Evolutionary conservation across 129 eudicot species (phyloP).

Genomic region (Centrapalus pauciflorus): DNA sequence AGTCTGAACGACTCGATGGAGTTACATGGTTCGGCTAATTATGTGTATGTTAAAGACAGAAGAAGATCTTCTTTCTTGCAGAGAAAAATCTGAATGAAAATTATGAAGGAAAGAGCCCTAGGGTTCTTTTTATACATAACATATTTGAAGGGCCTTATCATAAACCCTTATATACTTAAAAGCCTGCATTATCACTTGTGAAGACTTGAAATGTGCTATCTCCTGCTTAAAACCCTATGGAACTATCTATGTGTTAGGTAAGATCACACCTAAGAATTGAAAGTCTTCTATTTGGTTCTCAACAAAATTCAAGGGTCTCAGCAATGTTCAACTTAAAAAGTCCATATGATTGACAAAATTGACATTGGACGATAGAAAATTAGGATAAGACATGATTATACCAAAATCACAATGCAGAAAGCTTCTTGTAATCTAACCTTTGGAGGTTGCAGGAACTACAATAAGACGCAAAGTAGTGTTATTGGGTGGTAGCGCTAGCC

Average conservation of each 20-base stretch:
- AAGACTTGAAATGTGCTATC: neutral
- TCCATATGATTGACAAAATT: neutral
- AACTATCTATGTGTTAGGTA: no score
- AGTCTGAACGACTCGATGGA: no score
- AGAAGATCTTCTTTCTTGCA: no score
- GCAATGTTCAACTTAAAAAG: no score
- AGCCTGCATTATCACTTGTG: neutral
- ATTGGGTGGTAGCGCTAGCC: constrained; percentile 78
- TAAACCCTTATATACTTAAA: no score
- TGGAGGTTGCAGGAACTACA: constrained; percentile 68
- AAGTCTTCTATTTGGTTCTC: neutral
- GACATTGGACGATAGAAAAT: neutral
- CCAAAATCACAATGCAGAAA: constrained; percentile 4
- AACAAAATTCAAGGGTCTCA: neutral
- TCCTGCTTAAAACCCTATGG: no score
- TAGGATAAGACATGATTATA: neutral
- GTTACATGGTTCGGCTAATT: no score
- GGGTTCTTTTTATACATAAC: no score
- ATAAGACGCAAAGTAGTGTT: constrained; percentile 64
- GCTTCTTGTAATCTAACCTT: constrained; percentile 41
- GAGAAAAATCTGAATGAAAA: no score
- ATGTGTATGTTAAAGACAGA: no score
- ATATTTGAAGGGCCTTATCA: no score
- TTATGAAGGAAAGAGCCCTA: no score
- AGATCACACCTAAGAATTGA: neutral